Evolutionary conservation across 805 yeast species (phyloP).

Genomic region (Wickerhamiella spandovensis): DNA sequence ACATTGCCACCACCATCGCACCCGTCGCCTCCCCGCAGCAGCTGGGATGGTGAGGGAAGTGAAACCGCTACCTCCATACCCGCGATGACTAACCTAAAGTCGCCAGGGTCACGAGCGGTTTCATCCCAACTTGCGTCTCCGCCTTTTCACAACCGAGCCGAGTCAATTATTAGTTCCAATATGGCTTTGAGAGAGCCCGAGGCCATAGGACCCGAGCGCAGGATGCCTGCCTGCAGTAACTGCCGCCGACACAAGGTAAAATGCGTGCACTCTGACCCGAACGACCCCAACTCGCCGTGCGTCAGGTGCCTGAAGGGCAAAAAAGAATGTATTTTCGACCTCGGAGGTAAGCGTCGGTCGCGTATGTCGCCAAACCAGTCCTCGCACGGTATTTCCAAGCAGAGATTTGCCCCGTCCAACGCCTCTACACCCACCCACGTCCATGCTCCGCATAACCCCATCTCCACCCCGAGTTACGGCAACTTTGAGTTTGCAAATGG

Average conservation of each 20-base stretch:
- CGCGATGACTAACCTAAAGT: neutral
- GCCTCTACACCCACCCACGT: neutral
- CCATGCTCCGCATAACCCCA: neutral
- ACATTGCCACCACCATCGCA: neutral
- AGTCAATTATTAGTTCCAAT: neutral
- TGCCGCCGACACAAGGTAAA: slow-evolving; percentile 77
- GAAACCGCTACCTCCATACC: neutral
- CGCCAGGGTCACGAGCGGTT: neutral
- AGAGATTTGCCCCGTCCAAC: neutral
- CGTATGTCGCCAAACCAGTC: neutral
- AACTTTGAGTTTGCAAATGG: neutral
- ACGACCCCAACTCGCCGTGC: slow-evolving; percentile 54
- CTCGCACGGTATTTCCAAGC: neutral
- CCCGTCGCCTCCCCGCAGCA: neutral
- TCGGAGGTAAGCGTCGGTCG: neutral
- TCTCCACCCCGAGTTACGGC: neutral
- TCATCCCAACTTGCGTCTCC: neutral
- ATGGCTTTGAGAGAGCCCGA: neutral
- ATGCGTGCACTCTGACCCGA: slow-evolving; percentile 57
- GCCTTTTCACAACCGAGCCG: neutral
- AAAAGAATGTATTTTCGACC: slow-evolving; percentile 38
- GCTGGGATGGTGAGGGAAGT: neutral
- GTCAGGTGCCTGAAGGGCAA: slow-evolving; percentile 54
- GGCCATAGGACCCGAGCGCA: neutral
- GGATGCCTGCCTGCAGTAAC: slow-evolving; percentile 24